These are phyloP conservation scores for Thelonectria olida DNA, from an alignment of 2,329 filamentous ascomycete genomes.

Conservation along the genomic window DNA sequence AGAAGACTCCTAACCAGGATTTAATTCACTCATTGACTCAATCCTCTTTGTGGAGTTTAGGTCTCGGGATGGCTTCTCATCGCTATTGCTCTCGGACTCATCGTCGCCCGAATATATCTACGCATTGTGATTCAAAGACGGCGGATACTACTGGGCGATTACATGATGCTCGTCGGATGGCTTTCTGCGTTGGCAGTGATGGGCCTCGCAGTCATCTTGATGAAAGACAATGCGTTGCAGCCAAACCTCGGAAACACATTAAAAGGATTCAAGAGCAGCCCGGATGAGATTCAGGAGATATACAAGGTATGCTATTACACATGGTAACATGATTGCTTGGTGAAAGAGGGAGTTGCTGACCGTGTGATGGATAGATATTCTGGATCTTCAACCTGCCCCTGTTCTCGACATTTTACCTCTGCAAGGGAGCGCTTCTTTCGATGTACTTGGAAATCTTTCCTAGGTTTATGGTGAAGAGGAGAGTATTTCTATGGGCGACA, in stretches of 20 bases:
- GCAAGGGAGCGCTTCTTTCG: slow-evolving; percentile 12
- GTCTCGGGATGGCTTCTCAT: not conserved
- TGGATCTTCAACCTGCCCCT: slow-evolving; percentile 2
- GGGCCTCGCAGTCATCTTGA: not conserved
- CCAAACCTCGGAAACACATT: not conserved
- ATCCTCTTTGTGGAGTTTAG: not conserved
- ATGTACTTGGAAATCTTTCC: slow-evolving; percentile 13
- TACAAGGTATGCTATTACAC: not conserved
- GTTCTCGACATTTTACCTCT: slow-evolving; percentile 1
- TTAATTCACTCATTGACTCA: no score
- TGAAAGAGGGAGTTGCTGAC: not conserved
- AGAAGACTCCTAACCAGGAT: not conserved
- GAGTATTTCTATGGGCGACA: not conserved
- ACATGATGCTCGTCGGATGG: slow-evolving; percentile 1
- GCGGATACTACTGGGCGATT: not conserved
- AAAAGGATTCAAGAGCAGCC: not conserved
- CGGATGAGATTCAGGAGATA: not conserved
- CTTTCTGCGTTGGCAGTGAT: not conserved
- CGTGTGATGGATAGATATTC: not conserved
- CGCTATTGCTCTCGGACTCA: not conserved
- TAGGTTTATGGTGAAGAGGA: slow-evolving; percentile 6
- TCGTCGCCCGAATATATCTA: slow-evolving; percentile 6
- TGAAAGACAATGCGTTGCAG: not conserved
- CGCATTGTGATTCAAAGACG: slow-evolving; percentile 2
- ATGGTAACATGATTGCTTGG: no score